Percentiles rank a stretch among this genome's conserved stretches.
Evolutionary conservation across 257 asterid species (phyloP).

Genomic region (Anisodus acutangulus): DNA sequence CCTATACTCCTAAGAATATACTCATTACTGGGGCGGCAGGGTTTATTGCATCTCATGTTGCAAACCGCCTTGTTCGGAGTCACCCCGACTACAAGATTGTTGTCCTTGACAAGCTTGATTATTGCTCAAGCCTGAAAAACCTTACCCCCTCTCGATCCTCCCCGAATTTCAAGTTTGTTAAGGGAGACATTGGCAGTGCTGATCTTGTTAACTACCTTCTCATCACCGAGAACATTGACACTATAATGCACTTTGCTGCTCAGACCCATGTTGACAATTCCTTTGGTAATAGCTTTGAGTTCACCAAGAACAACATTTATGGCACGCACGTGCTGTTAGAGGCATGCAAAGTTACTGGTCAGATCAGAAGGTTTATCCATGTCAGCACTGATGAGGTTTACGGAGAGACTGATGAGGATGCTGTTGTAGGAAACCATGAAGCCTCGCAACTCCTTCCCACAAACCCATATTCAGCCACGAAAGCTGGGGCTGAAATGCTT

Average conservation of each 20-base stretch:
- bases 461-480: conserved; percentile 94
- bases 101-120: conserved; percentile 95
- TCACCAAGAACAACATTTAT: conserved; percentile 93
- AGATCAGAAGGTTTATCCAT: conserved; percentile 88
- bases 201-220: conserved; percentile 98
- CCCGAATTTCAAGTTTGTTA: conserved; percentile 84
- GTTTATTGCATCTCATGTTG: conserved; percentile 96
- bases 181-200: conserved; percentile 93
- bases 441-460: conserved; percentile 97
- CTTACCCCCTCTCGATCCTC: conserved; percentile 76
- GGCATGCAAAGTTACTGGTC: conserved; percentile 98
- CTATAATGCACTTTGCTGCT: conserved; percentile 99
- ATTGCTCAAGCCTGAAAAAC: conserved; percentile 87
- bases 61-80: conserved; percentile 81
- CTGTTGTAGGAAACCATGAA: conserved; percentile 94
- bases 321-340: conserved; percentile 97
- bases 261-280: conserved; percentile 98
- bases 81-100: conserved; percentile 91
- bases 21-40: conserved; percentile 99
- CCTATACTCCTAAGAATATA: conserved; percentile 83
- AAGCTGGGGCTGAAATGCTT: conserved; percentile 99
- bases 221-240: conserved; percentile 88
- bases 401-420: conserved; percentile 98
- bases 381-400: conserved; percentile 99
- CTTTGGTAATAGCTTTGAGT: conserved; percentile 93